These are phyloP conservation scores for Fusarium tjaetaba DNA, from an alignment of 2,329 filamentous ascomycete genomes.

Conservation along the genomic window DNA sequence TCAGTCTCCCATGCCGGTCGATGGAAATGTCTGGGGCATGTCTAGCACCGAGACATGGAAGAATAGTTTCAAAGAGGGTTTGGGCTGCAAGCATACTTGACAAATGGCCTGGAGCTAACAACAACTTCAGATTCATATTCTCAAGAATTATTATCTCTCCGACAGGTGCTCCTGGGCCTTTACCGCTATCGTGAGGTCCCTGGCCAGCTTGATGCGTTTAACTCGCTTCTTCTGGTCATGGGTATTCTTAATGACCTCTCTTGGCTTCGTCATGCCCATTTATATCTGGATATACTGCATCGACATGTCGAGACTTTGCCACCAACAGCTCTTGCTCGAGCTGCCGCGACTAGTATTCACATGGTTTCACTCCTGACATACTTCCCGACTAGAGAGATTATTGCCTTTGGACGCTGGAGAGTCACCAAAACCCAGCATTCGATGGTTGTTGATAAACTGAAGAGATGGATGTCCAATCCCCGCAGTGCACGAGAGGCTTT, in stretches of 20 bases:
- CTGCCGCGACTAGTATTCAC: neutral
- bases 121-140: neutral
- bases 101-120: neutral
- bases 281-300: neutral
- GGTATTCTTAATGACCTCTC: neutral
- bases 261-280: neutral
- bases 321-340: neutral
- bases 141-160: neutral
- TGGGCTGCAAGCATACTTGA: neutral
- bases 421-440: neutral
- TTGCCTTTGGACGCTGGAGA: neutral
- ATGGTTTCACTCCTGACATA: neutral
- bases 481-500: neutral
- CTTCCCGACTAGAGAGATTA: neutral
- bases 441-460: neutral
- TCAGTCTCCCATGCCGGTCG: neutral
- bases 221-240: neutral
- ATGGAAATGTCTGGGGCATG: neutral
- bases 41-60: neutral
- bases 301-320: neutral
- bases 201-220: neutral
- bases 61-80: neutral
- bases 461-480: neutral
- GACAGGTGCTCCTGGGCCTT: neutral
- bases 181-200: neutral